Base-by-base conservation (phyloP, 768 basidiomycete species). In the Amanita jacksonii region DNA sequence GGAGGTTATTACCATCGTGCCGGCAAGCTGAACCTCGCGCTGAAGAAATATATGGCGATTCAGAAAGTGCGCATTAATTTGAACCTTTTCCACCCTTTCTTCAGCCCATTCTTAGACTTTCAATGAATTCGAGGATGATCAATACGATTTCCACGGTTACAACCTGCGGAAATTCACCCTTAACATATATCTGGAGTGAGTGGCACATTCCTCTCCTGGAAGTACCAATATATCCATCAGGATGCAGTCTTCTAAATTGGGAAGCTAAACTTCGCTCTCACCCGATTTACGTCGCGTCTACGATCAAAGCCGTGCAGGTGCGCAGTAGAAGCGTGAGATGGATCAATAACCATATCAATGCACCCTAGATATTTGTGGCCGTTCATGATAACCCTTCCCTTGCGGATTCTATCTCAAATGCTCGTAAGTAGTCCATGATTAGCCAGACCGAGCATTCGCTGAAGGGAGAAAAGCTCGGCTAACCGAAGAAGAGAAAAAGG, bases 111-210 rank as follows among this genome's bases (percentile, higher is more conserved):
- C 8, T 10, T 48, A 88, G 87, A 65, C 81, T 12, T 97, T 94
- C 59, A 74, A 82, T 42, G 85, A 85, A 41, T 76, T 86, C 51
- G 90, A 96, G 51, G 91, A 97, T 52, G 93, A 96, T 55, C 92
- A 98, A 62, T 97, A 85, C 53, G 96, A 99, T 61, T 99, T 99
- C 72, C 96, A 99, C 59, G 79, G 85, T 5, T 99, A 97, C 61
- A 88, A 88, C 51, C 52, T 97, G 52, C 81, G 96, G 42, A 91
- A 87, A 53, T 86, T 81, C 54, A 94, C 86, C 6, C 64, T 98
- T 25, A 83, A 81, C 42, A 77, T 89, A 9, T 98, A 98, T 58
- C 49, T 86, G 42, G 77, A 79, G 94, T 97, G 52, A 48, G 85
- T 66, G 24, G 33, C 37, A 9, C 15, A 7, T 12, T 30, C 43